phyloP scores from a whole-genome alignment of 1,284 basidiomycete species.

The Ceratobasidium theobromae region DNA sequence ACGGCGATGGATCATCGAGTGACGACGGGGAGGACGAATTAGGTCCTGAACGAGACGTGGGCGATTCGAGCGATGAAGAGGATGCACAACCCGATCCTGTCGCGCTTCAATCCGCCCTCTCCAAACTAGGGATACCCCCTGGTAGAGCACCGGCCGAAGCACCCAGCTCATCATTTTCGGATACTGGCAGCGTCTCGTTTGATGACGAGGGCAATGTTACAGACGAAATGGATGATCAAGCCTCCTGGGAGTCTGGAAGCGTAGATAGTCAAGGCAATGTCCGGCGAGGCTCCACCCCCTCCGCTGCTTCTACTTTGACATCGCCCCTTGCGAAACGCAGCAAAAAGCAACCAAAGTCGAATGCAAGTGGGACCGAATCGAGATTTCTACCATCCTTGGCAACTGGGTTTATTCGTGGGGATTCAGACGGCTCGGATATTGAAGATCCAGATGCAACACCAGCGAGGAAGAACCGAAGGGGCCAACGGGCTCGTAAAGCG shows the following conservation, averaged over 20 bases:
- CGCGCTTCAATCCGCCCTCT: slow-evolving; percentile 18
- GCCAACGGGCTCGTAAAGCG: slow-evolving; percentile 89
- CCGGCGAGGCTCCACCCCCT: background rate
- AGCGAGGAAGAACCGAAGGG: slow-evolving; percentile 81
- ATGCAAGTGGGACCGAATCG: slow-evolving; percentile 51
- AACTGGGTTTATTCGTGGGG: slow-evolving; percentile 78
- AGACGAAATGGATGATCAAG: slow-evolving; percentile 47
- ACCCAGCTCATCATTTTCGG: background rate
- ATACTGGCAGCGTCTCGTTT: slow-evolving; percentile 16
- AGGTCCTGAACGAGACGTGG: slow-evolving; percentile 27
- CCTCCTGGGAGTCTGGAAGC: slow-evolving; percentile 65
- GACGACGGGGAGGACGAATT: slow-evolving; percentile 34
- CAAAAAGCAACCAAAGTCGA: too few relatives aligned
- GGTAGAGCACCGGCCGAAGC: background rate
- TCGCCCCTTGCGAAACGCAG: slow-evolving; percentile 26
- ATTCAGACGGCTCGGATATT: slow-evolving; percentile 75
- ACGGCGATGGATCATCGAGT: slow-evolving; percentile 9
- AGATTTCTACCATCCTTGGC: slow-evolving; percentile 87
- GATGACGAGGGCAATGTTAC: slow-evolving; percentile 42
- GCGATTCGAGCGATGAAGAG: slow-evolving; percentile 6
- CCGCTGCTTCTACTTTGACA: background rate
- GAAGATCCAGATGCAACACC: slow-evolving; percentile 61
- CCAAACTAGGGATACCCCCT: slow-evolving; percentile 18
- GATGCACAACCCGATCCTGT: background rate
- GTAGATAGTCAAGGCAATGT: slow-evolving; percentile 40